Percentiles rank a stretch among this genome's conserved stretches.
Evolutionary conservation across 805 yeast species (phyloP).

Genomic region (Lachancea nothofagi): DNA sequence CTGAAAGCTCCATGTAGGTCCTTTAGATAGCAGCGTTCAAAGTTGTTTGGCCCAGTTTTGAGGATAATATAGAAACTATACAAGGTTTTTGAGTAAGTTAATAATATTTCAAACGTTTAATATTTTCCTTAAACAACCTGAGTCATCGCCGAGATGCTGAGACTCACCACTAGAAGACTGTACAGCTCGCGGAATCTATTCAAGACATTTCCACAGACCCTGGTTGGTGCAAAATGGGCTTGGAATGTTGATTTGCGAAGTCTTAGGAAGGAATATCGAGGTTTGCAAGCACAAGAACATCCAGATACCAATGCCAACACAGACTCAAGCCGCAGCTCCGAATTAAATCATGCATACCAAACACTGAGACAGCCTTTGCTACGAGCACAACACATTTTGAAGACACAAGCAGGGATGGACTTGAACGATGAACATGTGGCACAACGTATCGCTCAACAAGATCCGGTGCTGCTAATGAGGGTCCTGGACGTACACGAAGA

Average conservation of each 20-base stretch:
- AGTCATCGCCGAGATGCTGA: not conserved
- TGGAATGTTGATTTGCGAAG: conserved; percentile 51
- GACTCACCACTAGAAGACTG: not conserved
- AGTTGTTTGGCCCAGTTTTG: not conserved
- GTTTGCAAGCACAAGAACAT: conserved; percentile 67
- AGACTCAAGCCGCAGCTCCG: conserved; percentile 37
- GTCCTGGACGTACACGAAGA: conserved; percentile 83
- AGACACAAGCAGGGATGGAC: conserved; percentile 43
- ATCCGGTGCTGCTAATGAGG: conserved; percentile 60
- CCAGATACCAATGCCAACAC: conserved; percentile 57
- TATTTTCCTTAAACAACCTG: not conserved
- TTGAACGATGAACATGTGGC: conserved; percentile 53
- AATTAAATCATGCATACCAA: conserved; percentile 72
- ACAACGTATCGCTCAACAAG: conserved; percentile 40
- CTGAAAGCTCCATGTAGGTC: conserved; percentile 14
- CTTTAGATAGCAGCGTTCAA: not conserved
- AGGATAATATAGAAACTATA: not conserved
- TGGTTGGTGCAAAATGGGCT: conserved; percentile 63
- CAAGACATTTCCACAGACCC: conserved; percentile 67
- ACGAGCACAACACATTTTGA: conserved; percentile 59
- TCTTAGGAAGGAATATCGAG: conserved; percentile 70
- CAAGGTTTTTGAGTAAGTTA: not conserved
- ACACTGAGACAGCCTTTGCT: conserved; percentile 63
- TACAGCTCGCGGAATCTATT: conserved; percentile 39
- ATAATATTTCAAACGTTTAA: not conserved